Conservation (phyloP, 805 yeast species). For the Suhomyces prunicola region DNA sequence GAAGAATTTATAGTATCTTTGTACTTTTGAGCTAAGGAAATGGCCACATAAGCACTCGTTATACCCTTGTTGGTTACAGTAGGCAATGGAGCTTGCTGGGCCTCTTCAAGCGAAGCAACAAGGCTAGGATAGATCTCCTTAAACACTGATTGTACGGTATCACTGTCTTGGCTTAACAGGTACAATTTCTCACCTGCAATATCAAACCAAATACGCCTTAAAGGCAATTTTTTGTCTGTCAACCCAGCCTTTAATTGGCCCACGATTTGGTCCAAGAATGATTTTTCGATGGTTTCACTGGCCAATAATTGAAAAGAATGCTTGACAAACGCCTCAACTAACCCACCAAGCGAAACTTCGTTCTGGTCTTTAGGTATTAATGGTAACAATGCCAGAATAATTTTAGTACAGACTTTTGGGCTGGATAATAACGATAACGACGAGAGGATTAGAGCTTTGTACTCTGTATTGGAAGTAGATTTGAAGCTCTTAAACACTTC, state of each 20-base stretch:
- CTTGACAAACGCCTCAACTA: slow-evolving; percentile 48
- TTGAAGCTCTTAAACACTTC: slow-evolving; percentile 60
- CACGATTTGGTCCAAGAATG: slow-evolving; percentile 5
- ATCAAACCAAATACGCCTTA: slow-evolving; percentile 67
- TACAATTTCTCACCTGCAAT: slow-evolving; percentile 41
- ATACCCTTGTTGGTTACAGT: slow-evolving; percentile 51
- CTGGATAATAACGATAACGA: slow-evolving; percentile 32
- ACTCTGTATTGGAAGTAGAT: slow-evolving; percentile 57
- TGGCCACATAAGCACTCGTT: slow-evolving; percentile 51
- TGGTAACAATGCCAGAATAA: slow-evolving; percentile 45
- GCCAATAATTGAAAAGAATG: slow-evolving; percentile 34
- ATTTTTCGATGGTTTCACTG: slow-evolving; percentile 1
- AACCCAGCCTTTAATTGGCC: slow-evolving; percentile 54
- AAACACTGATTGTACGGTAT: slow-evolving; percentile 1
- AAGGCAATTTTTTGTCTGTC: slow-evolving; percentile 56
- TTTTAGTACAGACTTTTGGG: slow-evolving; percentile 27
- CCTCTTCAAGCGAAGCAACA: slow-evolving; percentile 36
- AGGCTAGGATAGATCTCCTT: slow-evolving; percentile 21
- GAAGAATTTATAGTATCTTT: background rate
- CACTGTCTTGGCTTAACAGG: background rate
- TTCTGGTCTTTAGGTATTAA: slow-evolving; percentile 72
- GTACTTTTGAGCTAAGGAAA: slow-evolving; percentile 21
- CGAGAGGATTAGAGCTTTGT: slow-evolving; percentile 51
- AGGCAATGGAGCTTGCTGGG: slow-evolving; percentile 50
- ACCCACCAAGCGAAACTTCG: slow-evolving; percentile 54